Evolutionary conservation across 1,284 basidiomycete species (phyloP).

Genomic region (Xerocomus nothofagi): DNA sequence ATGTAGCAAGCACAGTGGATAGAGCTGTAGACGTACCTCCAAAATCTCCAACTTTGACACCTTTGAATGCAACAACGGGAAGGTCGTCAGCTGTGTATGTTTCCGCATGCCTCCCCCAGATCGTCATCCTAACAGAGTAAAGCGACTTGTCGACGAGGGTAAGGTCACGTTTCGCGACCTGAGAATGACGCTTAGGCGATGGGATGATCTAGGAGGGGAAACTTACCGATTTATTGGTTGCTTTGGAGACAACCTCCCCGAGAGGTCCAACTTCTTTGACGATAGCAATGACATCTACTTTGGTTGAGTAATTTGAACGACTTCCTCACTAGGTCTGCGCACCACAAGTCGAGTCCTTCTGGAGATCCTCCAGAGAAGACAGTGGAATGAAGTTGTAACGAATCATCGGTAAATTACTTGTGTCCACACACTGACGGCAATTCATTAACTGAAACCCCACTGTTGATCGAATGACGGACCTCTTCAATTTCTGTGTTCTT

Average conservation of each 20-base stretch:
- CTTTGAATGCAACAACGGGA: conserved; percentile 91
- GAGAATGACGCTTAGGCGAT: conserved; percentile 6
- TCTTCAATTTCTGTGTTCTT: conserved; percentile 82
- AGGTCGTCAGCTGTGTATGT: conserved; percentile 60
- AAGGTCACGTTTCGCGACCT: conserved; percentile 88
- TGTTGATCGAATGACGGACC: conserved; percentile 39
- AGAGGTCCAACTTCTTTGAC: conserved; percentile 79
- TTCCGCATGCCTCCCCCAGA: conserved; percentile 98
- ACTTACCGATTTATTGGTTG: conserved; percentile 61
- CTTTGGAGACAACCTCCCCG: conserved; percentile 71
- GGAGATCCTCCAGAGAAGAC: conserved; percentile 57
- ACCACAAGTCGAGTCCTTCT: conserved; percentile 83
- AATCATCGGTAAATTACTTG: conserved; percentile 71
- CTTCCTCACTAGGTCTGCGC: conserved; percentile 30
- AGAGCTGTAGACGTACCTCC: conserved; percentile 54
- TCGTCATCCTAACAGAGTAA: conserved; percentile 81
- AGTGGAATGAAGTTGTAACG: conserved; percentile 85
- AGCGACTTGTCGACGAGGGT: conserved; percentile 85
- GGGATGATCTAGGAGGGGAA: conserved; percentile 1
- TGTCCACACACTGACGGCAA: conserved; percentile 70
- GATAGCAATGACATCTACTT: conserved; percentile 80
- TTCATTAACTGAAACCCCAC: conserved; percentile 8
- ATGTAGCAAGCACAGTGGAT: conserved; percentile 1
- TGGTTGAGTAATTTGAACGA: conserved; percentile 9
- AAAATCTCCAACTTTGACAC: conserved; percentile 93